phyloP scores from a whole-genome alignment of 2,329 filamentous ascomycete genomes.

The Pseudocercospora musae region DNA sequence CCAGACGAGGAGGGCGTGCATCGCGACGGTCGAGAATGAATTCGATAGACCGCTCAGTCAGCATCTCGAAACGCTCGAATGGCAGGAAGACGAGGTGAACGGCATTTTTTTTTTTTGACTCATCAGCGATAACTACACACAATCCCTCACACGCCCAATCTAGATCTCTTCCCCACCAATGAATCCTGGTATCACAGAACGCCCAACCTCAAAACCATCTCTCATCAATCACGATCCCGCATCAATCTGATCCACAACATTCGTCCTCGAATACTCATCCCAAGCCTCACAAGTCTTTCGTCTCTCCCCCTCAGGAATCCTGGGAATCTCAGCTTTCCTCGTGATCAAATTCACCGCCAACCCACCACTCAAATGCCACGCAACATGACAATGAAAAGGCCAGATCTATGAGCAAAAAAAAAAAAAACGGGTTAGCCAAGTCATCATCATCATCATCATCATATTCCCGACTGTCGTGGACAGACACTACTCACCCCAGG shows the following conservation, averaged over 20 bases:
- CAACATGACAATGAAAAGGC: constrained; percentile 11
- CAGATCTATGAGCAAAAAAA: not conserved
- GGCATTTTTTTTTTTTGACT: too few relatives aligned
- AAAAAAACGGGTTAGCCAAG: too few relatives aligned
- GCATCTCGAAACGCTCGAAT: constrained; percentile 3
- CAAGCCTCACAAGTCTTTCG: constrained; percentile 53
- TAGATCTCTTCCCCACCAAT: too few relatives aligned
- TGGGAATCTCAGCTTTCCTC: constrained; percentile 16
- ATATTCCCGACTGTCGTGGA: too few relatives aligned
- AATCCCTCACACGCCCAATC: too few relatives aligned
- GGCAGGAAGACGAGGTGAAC: constrained; percentile 9
- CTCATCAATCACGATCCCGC: constrained; percentile 44
- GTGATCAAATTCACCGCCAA: constrained; percentile 25
- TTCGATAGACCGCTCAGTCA: constrained; percentile 15
- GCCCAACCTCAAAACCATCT: not conserved
- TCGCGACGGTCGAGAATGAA: constrained; percentile 11
- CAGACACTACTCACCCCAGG: constrained; percentile 40
- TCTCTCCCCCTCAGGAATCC: constrained; percentile 44
- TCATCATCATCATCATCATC: too few relatives aligned
- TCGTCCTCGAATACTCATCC: constrained; percentile 47
- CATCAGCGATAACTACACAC: too few relatives aligned
- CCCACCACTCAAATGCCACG: constrained; percentile 29
- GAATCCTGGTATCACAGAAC: not conserved
- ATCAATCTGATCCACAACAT: constrained; percentile 51
- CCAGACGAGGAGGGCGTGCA: constrained; percentile 15